phyloP scores from a whole-genome alignment of 345 rosid species.

The Erodium maritimum region DNA sequence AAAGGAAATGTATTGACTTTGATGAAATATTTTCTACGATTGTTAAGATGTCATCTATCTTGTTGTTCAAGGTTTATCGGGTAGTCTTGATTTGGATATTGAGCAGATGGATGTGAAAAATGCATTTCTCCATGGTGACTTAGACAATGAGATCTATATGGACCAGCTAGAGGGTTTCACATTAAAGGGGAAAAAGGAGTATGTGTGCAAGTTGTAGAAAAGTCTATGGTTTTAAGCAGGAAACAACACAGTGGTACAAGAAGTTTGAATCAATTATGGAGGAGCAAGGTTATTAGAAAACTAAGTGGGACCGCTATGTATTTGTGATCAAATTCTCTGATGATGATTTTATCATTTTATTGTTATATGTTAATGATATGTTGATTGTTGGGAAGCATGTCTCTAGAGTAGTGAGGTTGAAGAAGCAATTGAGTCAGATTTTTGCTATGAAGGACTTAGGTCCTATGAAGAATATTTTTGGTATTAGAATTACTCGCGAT shows the following conservation, averaged over 20 bases:
- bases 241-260: background rate
- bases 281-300: background rate
- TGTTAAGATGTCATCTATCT: background rate
- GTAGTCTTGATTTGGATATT: background rate
- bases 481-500: too few relatives aligned
- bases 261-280: too few relatives aligned
- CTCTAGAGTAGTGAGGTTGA: background rate
- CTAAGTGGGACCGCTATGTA: background rate
- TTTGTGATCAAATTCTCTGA: background rate
- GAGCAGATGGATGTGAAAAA: too few relatives aligned
- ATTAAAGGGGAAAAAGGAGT: background rate
- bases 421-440: background rate
- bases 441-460: background rate
- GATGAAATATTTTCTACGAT: too few relatives aligned
- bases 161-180: background rate
- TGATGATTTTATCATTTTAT: too few relatives aligned
- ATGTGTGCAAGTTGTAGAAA: background rate
- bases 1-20: too few relatives aligned
- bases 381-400: too few relatives aligned
- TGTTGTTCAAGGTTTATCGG: background rate
- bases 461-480: too few relatives aligned
- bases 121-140: too few relatives aligned
- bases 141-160: too few relatives aligned
- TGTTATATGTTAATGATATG: too few relatives aligned
- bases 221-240: background rate